Evolutionary conservation across 768 basidiomycete genomes (phyloP), one percentile per base, ranked within the genome.

Genomic region (Tricholoma saponaceum): DNA sequence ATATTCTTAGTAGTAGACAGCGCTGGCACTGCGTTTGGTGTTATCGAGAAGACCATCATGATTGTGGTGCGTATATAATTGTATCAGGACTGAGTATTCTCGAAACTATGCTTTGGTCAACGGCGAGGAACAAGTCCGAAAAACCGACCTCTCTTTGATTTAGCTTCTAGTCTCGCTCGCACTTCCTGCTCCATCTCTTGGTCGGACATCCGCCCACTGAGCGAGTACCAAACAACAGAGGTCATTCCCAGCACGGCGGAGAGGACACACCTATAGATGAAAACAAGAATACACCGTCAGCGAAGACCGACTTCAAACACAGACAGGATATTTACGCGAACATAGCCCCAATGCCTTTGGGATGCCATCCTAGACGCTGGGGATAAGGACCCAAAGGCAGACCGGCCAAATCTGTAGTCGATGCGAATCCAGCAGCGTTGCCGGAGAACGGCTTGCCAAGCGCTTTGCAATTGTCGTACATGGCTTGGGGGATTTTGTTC

Each of bases 341-440:
- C 88, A 92, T 87, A 37, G 90, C 90, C 39, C 81, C 80, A 54
- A 91, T 88, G 14, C 87, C 91, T 69, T 76, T 85, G 26, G 84
- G 74, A 61, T 77, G 80, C 89, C 89, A 92, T 1, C 90, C 90
- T 44, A 85, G 66, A 37, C 77, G 76, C 68, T 93, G 89, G 14
- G 76, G 83, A 79, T 72, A 94, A 5, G 94, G 93, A 2, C 90
- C 90, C 22, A 81, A 62, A 12, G 73, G 74, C 23, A 89, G 70
- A 12, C 92, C 87, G 33, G 69, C 60, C 62, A 95, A 78, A 66
- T 97, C 88, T 8, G 84, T 84, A 13, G 83, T 71, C 20, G 83
- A 85, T 2, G 79, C 79, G 61, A 83, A 79, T 0, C 96, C 96
- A 12, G 91, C 96, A 0, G 92, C 94, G 70, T 99, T 99, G 10